Conservation (phyloP, 2,329 filamentous ascomycete genomes). For the Pseudogymnoascus sp. region DNA sequence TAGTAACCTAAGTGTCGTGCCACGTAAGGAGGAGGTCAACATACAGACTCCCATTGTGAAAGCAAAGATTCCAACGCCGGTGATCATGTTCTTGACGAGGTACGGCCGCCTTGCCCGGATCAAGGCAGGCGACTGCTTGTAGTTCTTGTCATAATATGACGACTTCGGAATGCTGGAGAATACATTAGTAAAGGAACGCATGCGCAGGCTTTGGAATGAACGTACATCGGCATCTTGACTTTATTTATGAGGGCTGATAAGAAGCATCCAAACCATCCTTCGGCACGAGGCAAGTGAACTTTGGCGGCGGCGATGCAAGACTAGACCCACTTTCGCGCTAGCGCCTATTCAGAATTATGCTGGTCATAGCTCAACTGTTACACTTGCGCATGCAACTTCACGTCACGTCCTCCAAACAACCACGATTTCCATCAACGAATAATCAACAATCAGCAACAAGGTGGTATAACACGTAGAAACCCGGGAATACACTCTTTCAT, state of each 20-base stretch:
- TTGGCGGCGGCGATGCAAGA: slow-evolving; percentile 2
- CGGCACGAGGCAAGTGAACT: neutral
- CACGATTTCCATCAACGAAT: slow-evolving; percentile 4
- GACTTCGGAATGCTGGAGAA: slow-evolving; percentile 50
- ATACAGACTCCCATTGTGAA: slow-evolving; percentile 83
- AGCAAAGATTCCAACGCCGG: slow-evolving; percentile 64
- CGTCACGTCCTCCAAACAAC: slow-evolving; percentile 8
- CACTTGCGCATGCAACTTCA: neutral
- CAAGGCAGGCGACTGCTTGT: slow-evolving; percentile 78
- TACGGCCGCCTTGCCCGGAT: slow-evolving; percentile 89
- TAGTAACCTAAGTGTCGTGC: neutral
- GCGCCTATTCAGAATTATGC: slow-evolving; percentile 5
- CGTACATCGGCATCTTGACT: slow-evolving; percentile 11
- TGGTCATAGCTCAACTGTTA: slow-evolving; percentile 9
- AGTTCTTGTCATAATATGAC: slow-evolving; percentile 87
- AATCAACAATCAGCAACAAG: slow-evolving; percentile 4
- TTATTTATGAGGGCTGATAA: slow-evolving; percentile 9
- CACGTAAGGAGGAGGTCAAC: slow-evolving; percentile 30
- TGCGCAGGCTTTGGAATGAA: neutral
- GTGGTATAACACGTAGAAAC: slow-evolving; percentile 6
- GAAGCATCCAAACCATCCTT: neutral
- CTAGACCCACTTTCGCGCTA: neutral
- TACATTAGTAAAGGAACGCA: slow-evolving; percentile 17
- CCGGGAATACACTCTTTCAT: neutral
- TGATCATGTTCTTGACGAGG: slow-evolving; percentile 78